Conservation (phyloP, 352 stramenopile genomes). For the Globisporangium paddicum region DNA sequence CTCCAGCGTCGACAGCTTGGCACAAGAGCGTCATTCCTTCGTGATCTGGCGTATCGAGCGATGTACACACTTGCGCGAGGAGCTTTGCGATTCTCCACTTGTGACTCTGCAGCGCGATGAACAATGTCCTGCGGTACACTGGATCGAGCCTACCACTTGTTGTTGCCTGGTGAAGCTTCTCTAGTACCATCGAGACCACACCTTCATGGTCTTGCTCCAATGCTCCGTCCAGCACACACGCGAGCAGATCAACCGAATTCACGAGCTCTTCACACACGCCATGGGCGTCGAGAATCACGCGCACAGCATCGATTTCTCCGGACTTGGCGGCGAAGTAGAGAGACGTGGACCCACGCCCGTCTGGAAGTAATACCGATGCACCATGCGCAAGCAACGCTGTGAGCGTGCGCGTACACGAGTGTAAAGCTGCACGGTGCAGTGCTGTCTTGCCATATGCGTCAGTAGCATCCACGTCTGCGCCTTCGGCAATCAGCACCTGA, state of each 20-base stretch:
- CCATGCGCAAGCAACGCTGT: neutral
- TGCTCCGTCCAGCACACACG: neutral
- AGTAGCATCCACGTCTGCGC: neutral
- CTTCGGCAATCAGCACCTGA: neutral
- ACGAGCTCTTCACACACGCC: neutral
- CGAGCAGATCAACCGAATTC: neutral
- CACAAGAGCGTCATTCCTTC: too few species aligned
- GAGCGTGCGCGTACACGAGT: neutral
- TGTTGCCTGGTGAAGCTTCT: neutral
- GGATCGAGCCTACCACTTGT: neutral
- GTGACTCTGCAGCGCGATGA: neutral
- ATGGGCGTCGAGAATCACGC: neutral
- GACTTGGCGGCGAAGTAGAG: neutral
- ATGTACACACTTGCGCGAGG: neutral
- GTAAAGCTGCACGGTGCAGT: neutral
- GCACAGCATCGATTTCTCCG: neutral
- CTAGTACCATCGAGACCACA: neutral
- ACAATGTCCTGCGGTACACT: neutral
- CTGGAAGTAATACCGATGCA: neutral
- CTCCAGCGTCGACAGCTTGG: too few species aligned
- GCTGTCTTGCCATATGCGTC: neutral
- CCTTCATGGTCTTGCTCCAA: neutral
- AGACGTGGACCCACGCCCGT: neutral
- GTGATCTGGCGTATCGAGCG: neutral
- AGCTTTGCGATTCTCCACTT: neutral